Base-by-base conservation (phyloP, 2,329 filamentous ascomycete species). In the Xylaria sp. region DNA sequence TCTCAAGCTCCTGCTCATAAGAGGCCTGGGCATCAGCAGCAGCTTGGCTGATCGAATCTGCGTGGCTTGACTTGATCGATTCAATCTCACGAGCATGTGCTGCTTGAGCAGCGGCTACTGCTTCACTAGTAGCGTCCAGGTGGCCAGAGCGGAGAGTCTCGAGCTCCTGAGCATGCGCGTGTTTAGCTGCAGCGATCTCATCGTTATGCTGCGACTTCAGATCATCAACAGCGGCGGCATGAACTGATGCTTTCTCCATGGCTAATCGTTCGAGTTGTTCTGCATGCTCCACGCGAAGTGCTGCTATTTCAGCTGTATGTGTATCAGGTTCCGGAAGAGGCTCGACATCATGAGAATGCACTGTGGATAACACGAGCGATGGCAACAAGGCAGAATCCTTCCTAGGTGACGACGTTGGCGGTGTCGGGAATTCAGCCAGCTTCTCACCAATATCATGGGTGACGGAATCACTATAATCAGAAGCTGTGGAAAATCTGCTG, bases 371-470 rank as follows among this genome's bases (percentile, higher is more conserved):
- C 52, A 76, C 81, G 37, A 87, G 78, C 0, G 78, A 74, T 4
- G 82, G 80, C 1, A 76, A 74, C 10, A 78, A 73, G 1, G 78
- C 75, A 23, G 79, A 63, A 48, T 81, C 76, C 10, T 74, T 72
- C 6, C 75, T 75, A 0, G 78, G 75, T 3, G 80, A 75, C n/a
- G 83, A 82, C 0, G 81, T 80, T 0, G 87, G 87, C 4, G 87
- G 87, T 13, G 84, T 81, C 1, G 87, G 86, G 80, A 89, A 88
- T 72, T 84, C 83, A 18, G 84, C 83, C 58, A 89, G 79, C 73
- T 85, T 87, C 66, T 84, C 82, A 20, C 84, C 84, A 76, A 88
- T 82, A 28, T 85, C 83, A 70, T 88, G 86, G 10, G 84, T 83
- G 65, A 84, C 84, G 37, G 83, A 82, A 74, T 89, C 86, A 74